phyloP scores from a whole-genome alignment of 495 filamentous ascomycete genomes.

The Rusavskia elegans region DNA sequence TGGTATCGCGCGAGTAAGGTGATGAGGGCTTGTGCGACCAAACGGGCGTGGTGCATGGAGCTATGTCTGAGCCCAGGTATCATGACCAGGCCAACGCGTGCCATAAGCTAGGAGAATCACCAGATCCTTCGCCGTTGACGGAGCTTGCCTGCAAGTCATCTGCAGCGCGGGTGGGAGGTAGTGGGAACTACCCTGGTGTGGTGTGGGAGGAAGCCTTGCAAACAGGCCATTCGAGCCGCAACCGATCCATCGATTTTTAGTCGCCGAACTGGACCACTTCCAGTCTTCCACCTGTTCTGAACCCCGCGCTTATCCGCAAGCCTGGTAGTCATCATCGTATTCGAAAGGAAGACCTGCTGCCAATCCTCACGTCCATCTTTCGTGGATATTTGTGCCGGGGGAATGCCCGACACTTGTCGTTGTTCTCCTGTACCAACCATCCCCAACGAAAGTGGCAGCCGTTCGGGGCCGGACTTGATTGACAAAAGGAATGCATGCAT shows the following conservation, averaged over 20 bases:
- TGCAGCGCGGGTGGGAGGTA: conserved; percentile 10
- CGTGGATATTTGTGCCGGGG: too few relatives aligned
- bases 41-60: conserved; percentile 9
- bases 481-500: not conserved
- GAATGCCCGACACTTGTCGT: too few relatives aligned
- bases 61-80: conserved; percentile 8
- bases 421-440: too few relatives aligned
- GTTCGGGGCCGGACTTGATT: too few relatives aligned
- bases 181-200: too few relatives aligned
- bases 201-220: conserved; percentile 3
- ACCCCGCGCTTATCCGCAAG: conserved; percentile 12
- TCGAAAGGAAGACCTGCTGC: too few relatives aligned
- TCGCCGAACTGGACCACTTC: conserved; percentile 9
- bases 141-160: conserved; percentile 1
- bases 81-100: not conserved
- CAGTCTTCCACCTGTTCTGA: not conserved
- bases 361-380: too few relatives aligned
- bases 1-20: conserved; percentile 9
- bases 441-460: too few relatives aligned
- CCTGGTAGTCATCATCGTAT: too few relatives aligned
- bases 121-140: not conserved
- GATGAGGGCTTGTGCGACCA: conserved; percentile 7
- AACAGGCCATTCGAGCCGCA: conserved; percentile 14
- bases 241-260: conserved; percentile 7
- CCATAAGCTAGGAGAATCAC: not conserved